These are phyloP conservation scores for Diplodia scrobiculata DNA, from an alignment of 2,329 filamentous ascomycete genomes.

Conservation along the genomic window DNA sequence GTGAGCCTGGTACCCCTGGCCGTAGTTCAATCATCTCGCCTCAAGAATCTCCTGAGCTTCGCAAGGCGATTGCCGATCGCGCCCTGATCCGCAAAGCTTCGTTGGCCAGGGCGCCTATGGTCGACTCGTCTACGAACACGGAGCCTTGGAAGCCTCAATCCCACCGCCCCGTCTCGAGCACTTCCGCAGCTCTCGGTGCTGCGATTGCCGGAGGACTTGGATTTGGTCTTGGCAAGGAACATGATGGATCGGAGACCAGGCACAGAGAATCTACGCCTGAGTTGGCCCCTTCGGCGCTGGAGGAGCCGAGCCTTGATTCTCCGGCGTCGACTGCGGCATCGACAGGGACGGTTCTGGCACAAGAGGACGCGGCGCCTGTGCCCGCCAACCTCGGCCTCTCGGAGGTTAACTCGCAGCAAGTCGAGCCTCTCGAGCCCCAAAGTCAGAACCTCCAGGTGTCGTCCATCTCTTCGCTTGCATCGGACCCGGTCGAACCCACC, in stretches of 20 bases:
- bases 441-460: slow-evolving; percentile 26
- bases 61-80: slow-evolving; percentile 17
- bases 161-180: slow-evolving; percentile 34
- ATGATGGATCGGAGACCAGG: slow-evolving; percentile 10
- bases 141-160: slow-evolving; percentile 56
- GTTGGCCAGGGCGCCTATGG: slow-evolving; percentile 50
- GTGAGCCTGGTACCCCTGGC: slow-evolving; percentile 36
- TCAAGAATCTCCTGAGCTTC: slow-evolving; percentile 26
- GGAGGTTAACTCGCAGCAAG: slow-evolving; percentile 20
- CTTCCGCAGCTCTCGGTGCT: slow-evolving; percentile 32
- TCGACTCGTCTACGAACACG: slow-evolving; percentile 65
- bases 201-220: slow-evolving; percentile 34
- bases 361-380: slow-evolving; percentile 19
- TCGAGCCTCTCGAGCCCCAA: slow-evolving; percentile 22
- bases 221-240: slow-evolving; percentile 34
- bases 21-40: slow-evolving; percentile 22
- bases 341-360: slow-evolving; percentile 23
- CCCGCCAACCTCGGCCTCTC: slow-evolving; percentile 19
- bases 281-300: slow-evolving; percentile 27
- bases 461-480: slow-evolving; percentile 24
- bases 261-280: slow-evolving; percentile 16
- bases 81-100: slow-evolving; percentile 27
- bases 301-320: slow-evolving; percentile 16
- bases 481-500: slow-evolving; percentile 21
- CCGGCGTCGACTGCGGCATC: slow-evolving; percentile 29